Evolutionary conservation across 2,329 filamentous ascomycete species (phyloP).

Genomic region (Neoscytalidium dimidiatum): DNA sequence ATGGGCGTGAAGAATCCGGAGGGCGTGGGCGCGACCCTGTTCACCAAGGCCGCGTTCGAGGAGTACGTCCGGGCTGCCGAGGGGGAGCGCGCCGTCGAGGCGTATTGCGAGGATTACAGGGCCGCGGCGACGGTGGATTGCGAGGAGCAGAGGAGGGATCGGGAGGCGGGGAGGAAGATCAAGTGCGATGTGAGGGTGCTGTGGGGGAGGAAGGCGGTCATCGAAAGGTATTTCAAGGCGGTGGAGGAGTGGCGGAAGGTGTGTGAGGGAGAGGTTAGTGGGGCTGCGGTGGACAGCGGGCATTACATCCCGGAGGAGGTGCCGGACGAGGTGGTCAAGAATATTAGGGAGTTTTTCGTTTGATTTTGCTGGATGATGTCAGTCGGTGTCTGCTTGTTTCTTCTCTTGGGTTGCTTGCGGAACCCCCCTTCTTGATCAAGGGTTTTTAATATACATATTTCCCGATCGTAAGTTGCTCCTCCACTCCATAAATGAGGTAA

Average conservation of each 20-base stretch:
- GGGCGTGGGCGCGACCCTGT: constrained; percentile 16
- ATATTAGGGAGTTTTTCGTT: constrained; percentile 20
- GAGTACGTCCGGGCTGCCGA: constrained; percentile 47
- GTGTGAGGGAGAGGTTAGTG: constrained; percentile 28
- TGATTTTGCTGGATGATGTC: not conserved
- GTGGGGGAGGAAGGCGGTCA: constrained; percentile 45
- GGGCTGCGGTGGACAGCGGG: constrained; percentile 43
- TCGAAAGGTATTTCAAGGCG: constrained; percentile 54
- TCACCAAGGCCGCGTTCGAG: constrained; percentile 35
- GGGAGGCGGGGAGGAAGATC: constrained; percentile 44
- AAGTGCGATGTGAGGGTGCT: constrained; percentile 51
- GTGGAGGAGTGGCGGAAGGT: constrained; percentile 55
- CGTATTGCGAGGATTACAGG: constrained; percentile 59
- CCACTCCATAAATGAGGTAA: no score
- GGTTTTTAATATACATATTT: no score
- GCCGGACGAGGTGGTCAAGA: constrained; percentile 46
- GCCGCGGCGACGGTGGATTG: constrained; percentile 56
- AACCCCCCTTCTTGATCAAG: no score
- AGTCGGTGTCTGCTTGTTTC: not conserved
- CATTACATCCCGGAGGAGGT: constrained; percentile 56
- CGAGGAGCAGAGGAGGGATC: constrained; percentile 51
- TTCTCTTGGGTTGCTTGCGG: not conserved
- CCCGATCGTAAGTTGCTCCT: no score
- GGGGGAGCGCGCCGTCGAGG: constrained; percentile 47
- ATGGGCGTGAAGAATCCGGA: constrained; percentile 26